Percentiles rank a stretch among this genome's conserved stretches.
These are phyloP conservation scores for Dactylellina haptotyla DNA, from an alignment of 2,329 filamentous ascomycete species.

Conservation along the genomic window DNA sequence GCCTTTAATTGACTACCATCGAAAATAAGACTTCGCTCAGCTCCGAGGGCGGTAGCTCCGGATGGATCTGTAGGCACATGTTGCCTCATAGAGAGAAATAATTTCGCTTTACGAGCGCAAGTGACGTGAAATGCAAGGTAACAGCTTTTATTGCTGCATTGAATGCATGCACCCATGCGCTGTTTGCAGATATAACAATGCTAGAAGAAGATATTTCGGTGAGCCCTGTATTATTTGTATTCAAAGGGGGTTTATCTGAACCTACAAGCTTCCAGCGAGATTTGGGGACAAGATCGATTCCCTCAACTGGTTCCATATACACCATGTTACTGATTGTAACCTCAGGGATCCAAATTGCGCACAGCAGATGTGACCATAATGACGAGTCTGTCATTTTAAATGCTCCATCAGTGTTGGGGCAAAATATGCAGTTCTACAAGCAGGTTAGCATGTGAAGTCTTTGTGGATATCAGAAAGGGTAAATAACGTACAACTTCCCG, in stretches of 20 bases:
- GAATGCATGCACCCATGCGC: constrained; percentile 97
- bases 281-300: constrained; percentile 96
- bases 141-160: constrained; percentile 96
- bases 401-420: constrained; percentile 94
- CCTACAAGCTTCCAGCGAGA: constrained; percentile 83
- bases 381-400: constrained; percentile 98
- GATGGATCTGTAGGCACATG: constrained; percentile 68
- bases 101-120: constrained; percentile 84
- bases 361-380: constrained; percentile 96
- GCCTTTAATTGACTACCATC: constrained; percentile 73
- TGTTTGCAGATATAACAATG: constrained; percentile 97
- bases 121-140: constrained; percentile 98
- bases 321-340: constrained; percentile 94
- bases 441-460: constrained; percentile 5
- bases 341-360: constrained; percentile 98
- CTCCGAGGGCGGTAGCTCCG: constrained; percentile 77
- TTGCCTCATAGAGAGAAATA: constrained; percentile 97
- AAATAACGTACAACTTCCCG: constrained; percentile 77
- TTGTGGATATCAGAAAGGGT: not conserved
- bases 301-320: constrained; percentile 98
- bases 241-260: too few species aligned
- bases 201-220: constrained; percentile 34
- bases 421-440: constrained; percentile 91
- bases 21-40: constrained; percentile 54
- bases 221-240: too few species aligned